Evolutionary conservation across 179 eudicot species (phyloP).

Genomic region (Carnegiea gigantea): DNA sequence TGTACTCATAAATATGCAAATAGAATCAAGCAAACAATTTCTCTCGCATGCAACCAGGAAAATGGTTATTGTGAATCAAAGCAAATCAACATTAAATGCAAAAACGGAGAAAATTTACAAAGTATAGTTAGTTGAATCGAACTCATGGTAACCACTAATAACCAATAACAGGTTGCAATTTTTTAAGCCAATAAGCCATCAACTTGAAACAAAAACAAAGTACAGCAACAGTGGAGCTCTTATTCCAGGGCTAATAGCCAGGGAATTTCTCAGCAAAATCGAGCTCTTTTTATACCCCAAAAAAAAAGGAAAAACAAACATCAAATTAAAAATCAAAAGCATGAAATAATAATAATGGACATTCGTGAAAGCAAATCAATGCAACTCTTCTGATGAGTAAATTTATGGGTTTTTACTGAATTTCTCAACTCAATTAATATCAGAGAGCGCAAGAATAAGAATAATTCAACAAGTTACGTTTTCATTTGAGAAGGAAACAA

Average conservation of each 20-base stretch:
- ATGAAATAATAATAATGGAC: not conserved
- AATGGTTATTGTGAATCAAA: not conserved
- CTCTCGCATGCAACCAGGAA: not conserved
- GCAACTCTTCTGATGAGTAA: not conserved
- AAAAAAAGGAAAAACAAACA: not conserved
- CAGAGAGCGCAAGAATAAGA: not conserved
- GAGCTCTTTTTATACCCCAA: not conserved
- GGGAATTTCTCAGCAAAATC: not conserved
- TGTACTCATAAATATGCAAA: too few relatives aligned
- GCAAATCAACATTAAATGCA: not conserved
- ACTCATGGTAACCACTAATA: not conserved
- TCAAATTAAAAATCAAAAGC: not conserved
- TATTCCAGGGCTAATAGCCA: not conserved
- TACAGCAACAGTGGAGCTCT: not conserved
- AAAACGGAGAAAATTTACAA: not conserved
- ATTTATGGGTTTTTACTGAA: not conserved
- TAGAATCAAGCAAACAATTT: not conserved
- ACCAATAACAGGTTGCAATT: not conserved
- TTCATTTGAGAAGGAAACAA: not conserved
- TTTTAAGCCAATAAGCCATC: not conserved
- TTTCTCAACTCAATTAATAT: too few relatives aligned
- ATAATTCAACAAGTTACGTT: not conserved
- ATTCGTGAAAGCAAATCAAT: not conserved
- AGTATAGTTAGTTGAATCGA: not conserved
- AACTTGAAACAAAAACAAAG: not conserved